Percentiles rank a stretch among this genome's conserved stretches.
These are phyloP conservation scores for Candida silvicultrix DNA, from an alignment of 805 yeast genomes.

Conservation along the genomic window DNA sequence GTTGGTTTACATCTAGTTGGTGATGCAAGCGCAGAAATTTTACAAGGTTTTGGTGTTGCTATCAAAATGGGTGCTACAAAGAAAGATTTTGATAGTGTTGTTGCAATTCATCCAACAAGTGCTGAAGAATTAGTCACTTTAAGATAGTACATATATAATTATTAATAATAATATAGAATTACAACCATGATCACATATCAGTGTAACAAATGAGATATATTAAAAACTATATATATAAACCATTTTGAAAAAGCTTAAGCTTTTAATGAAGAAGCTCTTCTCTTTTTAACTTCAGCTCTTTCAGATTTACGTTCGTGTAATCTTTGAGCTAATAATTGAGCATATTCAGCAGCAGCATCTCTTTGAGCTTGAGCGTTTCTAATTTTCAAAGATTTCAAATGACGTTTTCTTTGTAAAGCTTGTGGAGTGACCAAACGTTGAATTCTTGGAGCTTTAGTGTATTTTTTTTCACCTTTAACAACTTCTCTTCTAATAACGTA, in stretches of 20 bases:
- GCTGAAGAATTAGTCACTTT: conserved; percentile 95
- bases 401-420: conserved; percentile 98
- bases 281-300: conserved; percentile 97
- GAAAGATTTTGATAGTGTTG: conserved; percentile 89
- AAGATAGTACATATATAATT: not conserved
- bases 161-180: not conserved
- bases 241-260: no score
- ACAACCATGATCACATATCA: not conserved
- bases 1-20: conserved; percentile 95
- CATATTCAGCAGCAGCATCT: conserved; percentile 99
- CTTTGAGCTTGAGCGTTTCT: conserved; percentile 97
- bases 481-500: conserved; percentile 98
- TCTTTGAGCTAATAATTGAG: conserved; percentile 97
- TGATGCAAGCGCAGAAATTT: conserved; percentile 82
- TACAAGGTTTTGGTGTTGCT: conserved; percentile 98
- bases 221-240: no score
- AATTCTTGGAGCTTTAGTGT: conserved; percentile 99
- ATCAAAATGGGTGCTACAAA: conserved; percentile 99
- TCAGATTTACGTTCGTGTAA: conserved; percentile 97
- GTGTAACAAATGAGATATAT: no score
- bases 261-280: conserved; percentile 99
- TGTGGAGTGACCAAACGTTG: conserved; percentile 99
- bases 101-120: conserved; percentile 97
- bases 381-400: conserved; percentile 86
- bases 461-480: conserved; percentile 95